Base-by-base conservation (phyloP, 352 stramenopile genomes). In the Blastocystis sp. region DNA sequence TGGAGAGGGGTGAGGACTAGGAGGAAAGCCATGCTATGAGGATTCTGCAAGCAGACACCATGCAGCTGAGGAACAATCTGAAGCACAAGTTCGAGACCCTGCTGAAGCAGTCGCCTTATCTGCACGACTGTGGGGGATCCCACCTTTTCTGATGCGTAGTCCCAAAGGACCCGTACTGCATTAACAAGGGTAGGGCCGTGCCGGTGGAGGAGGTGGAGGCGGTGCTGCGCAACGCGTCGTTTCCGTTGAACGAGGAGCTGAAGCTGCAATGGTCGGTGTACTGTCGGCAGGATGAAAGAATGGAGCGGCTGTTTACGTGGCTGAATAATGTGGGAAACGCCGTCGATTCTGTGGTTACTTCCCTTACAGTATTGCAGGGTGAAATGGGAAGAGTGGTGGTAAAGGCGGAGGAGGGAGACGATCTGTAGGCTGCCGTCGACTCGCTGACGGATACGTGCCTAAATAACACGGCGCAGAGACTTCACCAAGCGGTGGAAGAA, bases 221-320 rank as follows among this genome's bases (percentile, higher is more conserved):
- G 28, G 28, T 34, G 38, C 28, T 43, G 74, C 14, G 42, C 11
- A 10, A 28, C 9, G 17, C 17, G 2, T 84, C 7, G 17, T 9
- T 28, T 6, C 54, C 38, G 40, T 6, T 84, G 38, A 68, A 84
- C 48, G 21, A 70, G 52, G 7, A 59, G 21, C 65, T 84, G 34
- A 54, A 43, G 28, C 38, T 48, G 24, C 7, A n/a, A 3, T 84
- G 74, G 74, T 14, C 69, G 42, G 57, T 11, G 42, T 28, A 14
- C 19, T 84, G 74, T 52, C 10, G 14, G 11, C 40, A 24, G 57
- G 3, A 69, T 28, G 28, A 42, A 17, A 28, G 24, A 40, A 40
- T 71, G 64, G n/a, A 42, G 38, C 1, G 3, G 19, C 1, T 71
- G 1, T 4, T 21, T 2, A 2, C 7, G 11, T 24, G 21, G n/a